Evolutionary conservation across 1,284 basidiomycete genomes (phyloP).

Genomic region (Macrocystidia cucumis): DNA sequence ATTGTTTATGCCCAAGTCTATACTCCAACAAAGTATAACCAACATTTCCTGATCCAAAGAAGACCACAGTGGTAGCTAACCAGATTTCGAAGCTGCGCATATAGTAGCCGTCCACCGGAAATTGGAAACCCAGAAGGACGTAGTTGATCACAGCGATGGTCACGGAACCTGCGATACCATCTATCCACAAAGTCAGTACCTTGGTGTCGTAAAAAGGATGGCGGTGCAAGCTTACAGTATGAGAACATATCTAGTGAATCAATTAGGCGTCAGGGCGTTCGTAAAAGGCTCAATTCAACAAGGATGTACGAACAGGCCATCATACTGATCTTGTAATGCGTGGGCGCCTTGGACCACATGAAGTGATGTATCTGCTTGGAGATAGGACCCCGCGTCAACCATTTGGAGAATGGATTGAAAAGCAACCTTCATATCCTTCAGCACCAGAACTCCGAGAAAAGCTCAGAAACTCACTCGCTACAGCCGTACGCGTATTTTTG

Average conservation of each 20-base stretch:
- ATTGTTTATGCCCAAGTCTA: conserved; percentile 56
- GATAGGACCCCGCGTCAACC: conserved; percentile 70
- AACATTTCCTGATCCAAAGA: conserved; percentile 67
- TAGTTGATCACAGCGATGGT: conserved; percentile 69
- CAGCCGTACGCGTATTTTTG: conserved; percentile 60
- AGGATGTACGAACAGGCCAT: conserved; percentile 58
- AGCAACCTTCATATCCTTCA: conserved; percentile 20
- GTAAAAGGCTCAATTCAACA: conserved; percentile 3
- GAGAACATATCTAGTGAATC: conserved; percentile 75
- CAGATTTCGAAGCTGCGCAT: conserved; percentile 72
- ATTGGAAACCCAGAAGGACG: conserved; percentile 62
- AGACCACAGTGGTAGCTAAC: conserved; percentile 73
- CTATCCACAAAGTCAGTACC: conserved; percentile 20
- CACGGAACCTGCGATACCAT: conserved; percentile 68
- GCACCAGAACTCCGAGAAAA: conserved; percentile 1
- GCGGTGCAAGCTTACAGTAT: conserved; percentile 39
- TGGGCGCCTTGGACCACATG: conserved; percentile 66
- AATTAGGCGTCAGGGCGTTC: conserved; percentile 1
- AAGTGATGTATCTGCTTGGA: conserved; percentile 66
- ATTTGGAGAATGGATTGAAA: conserved; percentile 67
- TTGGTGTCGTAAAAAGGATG: conserved; percentile 3
- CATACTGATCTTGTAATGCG: conserved; percentile 80
- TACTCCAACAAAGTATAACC: conserved; percentile 73
- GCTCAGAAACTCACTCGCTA: conserved; percentile 20
- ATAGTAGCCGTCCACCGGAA: conserved; percentile 65